Conservation (phyloP, 805 yeast species). For the Candida quercuum region DNA sequence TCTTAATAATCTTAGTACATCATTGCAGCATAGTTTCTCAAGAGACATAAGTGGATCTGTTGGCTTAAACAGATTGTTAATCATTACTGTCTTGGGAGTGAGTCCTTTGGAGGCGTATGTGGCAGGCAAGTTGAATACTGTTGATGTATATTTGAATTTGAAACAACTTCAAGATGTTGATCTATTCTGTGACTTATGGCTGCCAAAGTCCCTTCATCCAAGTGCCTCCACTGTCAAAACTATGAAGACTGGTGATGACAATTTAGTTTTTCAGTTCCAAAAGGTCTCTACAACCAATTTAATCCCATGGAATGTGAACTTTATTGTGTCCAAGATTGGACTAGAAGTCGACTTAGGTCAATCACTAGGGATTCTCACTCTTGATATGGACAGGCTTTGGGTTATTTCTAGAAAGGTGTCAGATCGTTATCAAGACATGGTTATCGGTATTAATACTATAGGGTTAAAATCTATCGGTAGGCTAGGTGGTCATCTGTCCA, state of each 20-base stretch:
- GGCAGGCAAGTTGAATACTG: conserved; percentile 47
- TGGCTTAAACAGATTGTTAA: conserved; percentile 37
- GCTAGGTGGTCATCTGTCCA: conserved; percentile 60
- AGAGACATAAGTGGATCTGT: conserved; percentile 82
- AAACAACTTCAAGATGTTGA: conserved; percentile 86
- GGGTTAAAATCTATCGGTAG: conserved; percentile 65
- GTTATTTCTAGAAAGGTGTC: conserved; percentile 58
- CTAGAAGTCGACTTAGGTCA: conserved; percentile 76
- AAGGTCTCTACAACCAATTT: conserved; percentile 59
- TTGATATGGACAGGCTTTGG: conserved; percentile 60
- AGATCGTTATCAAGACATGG: conserved; percentile 67
- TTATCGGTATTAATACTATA: conserved; percentile 51
- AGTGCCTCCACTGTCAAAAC: conserved; percentile 4
- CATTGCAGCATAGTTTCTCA: conserved; percentile 86
- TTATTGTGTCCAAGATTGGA: conserved; percentile 45
- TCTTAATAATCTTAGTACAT: conserved; percentile 55
- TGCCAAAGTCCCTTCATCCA: conserved; percentile 30
- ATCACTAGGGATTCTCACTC: conserved; percentile 62
- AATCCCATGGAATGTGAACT: conserved; percentile 68
- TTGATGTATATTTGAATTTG: conserved; percentile 61
- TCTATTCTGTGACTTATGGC: conserved; percentile 80
- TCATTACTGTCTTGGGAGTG: conserved; percentile 44
- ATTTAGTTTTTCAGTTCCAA: conserved; percentile 40
- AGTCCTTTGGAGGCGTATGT: conserved; percentile 38
- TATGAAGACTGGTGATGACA: conserved; percentile 5